phyloP scores from a whole-genome alignment of 306 rosid species.

The Cyclanthera cordifolia region DNA sequence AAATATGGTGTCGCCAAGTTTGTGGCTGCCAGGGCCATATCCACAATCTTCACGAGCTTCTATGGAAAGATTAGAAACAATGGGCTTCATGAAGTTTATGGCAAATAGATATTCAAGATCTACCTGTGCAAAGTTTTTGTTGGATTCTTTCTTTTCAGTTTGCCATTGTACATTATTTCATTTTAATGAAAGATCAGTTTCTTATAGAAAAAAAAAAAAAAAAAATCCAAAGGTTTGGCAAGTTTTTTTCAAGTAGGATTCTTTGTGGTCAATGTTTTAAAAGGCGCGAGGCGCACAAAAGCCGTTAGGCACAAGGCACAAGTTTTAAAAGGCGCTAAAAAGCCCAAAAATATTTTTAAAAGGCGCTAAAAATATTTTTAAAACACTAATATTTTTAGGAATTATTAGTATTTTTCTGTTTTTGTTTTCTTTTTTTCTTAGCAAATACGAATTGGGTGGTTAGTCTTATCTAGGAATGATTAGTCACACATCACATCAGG shows the following conservation, averaged over 20 bases:
- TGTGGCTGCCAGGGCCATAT: neutral
- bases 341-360: no score
- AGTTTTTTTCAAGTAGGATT: neutral
- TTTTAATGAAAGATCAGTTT: neutral
- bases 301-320: no score
- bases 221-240: neutral
- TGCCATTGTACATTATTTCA: no score
- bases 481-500: neutral
- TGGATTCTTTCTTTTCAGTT: neutral
- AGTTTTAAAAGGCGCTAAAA: no score
- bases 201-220: neutral
- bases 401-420: no score
- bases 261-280: no score
- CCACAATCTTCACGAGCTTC: neutral
- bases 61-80: neutral
- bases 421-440: neutral
- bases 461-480: neutral
- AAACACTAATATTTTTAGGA: no score
- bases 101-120: neutral
- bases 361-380: no score
- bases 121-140: neutral
- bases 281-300: no score
- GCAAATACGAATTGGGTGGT: neutral
- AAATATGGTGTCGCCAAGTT: neutral
- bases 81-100: neutral